Evolutionary conservation across 108 stramenopile species (phyloP).

Genomic region (Pseudonitzschia multiseries): DNA sequence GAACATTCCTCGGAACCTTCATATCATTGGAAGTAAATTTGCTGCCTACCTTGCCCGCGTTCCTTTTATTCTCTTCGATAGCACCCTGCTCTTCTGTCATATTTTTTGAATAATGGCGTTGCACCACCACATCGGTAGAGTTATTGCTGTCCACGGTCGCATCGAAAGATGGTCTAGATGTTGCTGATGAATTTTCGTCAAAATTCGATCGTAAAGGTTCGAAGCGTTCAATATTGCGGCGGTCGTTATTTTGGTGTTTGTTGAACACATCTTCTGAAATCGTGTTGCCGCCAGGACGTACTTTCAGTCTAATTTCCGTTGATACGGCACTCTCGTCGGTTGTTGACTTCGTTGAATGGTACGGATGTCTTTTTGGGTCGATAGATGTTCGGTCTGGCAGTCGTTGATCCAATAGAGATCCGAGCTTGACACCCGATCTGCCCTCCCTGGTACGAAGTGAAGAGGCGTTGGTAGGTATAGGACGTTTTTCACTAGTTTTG

Average conservation of each 20-base stretch:
- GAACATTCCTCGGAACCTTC: neutral
- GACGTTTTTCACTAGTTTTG: neutral
- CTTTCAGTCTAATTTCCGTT: constrained; percentile 6
- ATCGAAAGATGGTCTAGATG: neutral
- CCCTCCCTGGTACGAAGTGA: neutral
- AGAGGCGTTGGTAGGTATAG: neutral
- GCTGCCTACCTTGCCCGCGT: neutral
- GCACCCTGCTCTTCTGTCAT: neutral
- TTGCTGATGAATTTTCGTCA: neutral
- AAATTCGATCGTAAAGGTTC: too few relatives aligned
- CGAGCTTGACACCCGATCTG: neutral
- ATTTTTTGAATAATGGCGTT: neutral
- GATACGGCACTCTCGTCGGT: neutral
- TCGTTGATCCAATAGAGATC: constrained; percentile 1
- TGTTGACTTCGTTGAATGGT: neutral
- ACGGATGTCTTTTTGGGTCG: neutral
- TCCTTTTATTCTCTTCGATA: neutral
- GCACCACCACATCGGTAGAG: neutral
- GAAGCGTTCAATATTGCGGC: too few relatives aligned
- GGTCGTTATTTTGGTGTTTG: neutral
- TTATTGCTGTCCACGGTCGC: neutral
- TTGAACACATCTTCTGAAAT: constrained; percentile 14
- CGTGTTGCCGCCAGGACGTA: constrained; percentile 8
- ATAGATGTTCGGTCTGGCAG: neutral
- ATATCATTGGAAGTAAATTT: neutral